Evolutionary conservation across 2,329 filamentous ascomycete genomes (phyloP), one percentile per base, ranked within the genome.

Genomic region (Gliomastix tumulicola): DNA sequence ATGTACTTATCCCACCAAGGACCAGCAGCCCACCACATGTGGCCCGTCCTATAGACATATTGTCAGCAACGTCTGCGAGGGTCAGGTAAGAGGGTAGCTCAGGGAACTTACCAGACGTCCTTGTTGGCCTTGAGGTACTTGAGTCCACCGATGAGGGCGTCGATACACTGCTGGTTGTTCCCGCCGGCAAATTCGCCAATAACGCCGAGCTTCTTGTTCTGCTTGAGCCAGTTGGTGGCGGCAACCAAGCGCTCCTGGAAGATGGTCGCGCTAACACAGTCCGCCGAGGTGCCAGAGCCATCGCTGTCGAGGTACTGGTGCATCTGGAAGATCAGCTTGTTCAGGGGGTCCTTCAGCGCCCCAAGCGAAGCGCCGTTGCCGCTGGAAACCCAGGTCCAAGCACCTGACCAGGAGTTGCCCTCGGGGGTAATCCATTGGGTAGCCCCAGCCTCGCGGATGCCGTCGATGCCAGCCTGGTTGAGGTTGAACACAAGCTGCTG

Each of bases 381-480:
- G 36, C 55, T 52, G 55, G 57, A 63, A 21, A 48, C 49, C 63
- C 69, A 74, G 17, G 13, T 28, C 25, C 25, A 28, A 4, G 71
- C 71, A n/a, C 71, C 71, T 0, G 63, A 59, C 53, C 60, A 76
- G 16, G 65, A 59, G 60, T 76, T 76, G 38, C 71, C 71, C 50
- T 75, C 69, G 30, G 69, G 66, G 34, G 74, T 71, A 51, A 76
- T 75, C 51, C 69, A 69, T 57, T 74, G 68, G 1, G 60, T 78
- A 7, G 77, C 76, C 7, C 76, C 76, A 7, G 74, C 66, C 7
- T 56, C 67, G 30, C 77, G 75, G 54, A 82, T 79, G 44, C 66
- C 74, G 49, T 78, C 52, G 47, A 82, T 78, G 41, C 76, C 77
- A 12, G 74, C 76, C 53, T 82, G 77, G 66, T 81, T 81, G 32